Base-by-base conservation (phyloP, 495 filamentous ascomycete genomes). In the Venustampulla echinocandica region DNA sequence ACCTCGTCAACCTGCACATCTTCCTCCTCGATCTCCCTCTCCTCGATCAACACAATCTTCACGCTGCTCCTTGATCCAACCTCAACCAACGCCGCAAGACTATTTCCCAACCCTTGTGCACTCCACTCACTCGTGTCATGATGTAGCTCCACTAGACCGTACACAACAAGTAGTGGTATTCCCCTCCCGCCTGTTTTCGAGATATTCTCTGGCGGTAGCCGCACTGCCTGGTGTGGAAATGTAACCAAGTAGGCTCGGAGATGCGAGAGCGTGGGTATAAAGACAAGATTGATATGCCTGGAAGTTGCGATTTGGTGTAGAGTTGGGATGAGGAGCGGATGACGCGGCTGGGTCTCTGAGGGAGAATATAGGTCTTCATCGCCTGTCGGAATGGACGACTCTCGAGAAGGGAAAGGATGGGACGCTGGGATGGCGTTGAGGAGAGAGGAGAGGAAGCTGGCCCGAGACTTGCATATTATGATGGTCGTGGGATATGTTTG, bases 71-170 rank as follows among this genome's bases (percentile, higher is more conserved):
- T 60, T 21, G 52, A 49, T 1, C 82, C 79, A 6, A 78, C 69
- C 54, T 93, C 88, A 21, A 90, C 77, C 5, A 82, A 64, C 18
- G 63, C 61, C 10, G 88, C 75, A 13, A 85, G 67, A 4, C 81
- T 85, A 55, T 79, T 77, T 40, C 77, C 77, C 4, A 95, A 61
- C 0, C 87, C 89, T 60, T 94, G 88, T 0, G 82, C 87, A 34
- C 84, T 89, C 71, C 84, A 90, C 55, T 92, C 86, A 45, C 77
- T 76, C 3, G 85, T 90, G 21, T 70, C 63, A n/a, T 69, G 69
- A 64, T 95, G 89, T 27, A 87, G 61, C 22, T 68, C 62, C 10
- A 93, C 54, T 36, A 83, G 68, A 44, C 85, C 78, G 49, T 85
- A 75, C 10, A 90, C 61, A 10, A 80, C 69, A 11, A 95, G 62